These are phyloP conservation scores for Nannochloropsis salina DNA, from an alignment of 108 stramenopile species.

Conservation along the genomic window DNA sequence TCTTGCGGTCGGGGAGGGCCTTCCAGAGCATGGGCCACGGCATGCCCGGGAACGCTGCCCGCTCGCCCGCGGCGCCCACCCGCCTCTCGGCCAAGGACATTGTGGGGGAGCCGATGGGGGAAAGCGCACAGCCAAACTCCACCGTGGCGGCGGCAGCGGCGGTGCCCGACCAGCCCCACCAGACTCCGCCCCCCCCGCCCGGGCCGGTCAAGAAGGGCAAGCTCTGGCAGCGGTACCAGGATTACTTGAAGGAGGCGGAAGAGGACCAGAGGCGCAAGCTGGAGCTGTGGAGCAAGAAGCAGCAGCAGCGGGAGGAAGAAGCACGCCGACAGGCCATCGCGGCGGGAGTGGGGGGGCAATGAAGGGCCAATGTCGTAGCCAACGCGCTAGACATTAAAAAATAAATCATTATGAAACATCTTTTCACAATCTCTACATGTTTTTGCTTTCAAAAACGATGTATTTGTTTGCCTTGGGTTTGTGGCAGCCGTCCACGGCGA, in stretches of 20 bases:
- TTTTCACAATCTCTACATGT: no score
- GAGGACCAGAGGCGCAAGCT: conserved; percentile 37
- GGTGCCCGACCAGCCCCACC: background rate
- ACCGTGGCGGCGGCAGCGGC: background rate
- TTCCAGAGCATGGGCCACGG: background rate
- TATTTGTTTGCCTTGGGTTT: no score
- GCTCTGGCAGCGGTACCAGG: conserved; percentile 32
- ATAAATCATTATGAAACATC: background rate
- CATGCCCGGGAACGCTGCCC: background rate
- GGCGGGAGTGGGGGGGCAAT: background rate
- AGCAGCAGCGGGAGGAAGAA: conserved; percentile 26
- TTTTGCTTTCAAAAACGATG: no score
- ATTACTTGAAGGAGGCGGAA: conserved; percentile 31
- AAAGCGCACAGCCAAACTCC: conserved; percentile 1
- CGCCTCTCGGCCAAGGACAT: conserved; percentile 38
- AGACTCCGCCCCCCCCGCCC: background rate
- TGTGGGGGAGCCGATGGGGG: conserved; percentile 18
- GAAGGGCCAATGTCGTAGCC: background rate
- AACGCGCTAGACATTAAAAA: background rate
- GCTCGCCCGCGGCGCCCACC: background rate
- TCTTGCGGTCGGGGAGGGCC: conserved; percentile 25
- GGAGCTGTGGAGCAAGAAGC: conserved; percentile 38
- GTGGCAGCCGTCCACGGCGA: no score
- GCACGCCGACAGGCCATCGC: background rate
- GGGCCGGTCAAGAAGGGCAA: conserved; percentile 31